Evolutionary conservation across 2,329 filamentous ascomycete genomes (phyloP).

Genomic region (Alternaria atra): DNA sequence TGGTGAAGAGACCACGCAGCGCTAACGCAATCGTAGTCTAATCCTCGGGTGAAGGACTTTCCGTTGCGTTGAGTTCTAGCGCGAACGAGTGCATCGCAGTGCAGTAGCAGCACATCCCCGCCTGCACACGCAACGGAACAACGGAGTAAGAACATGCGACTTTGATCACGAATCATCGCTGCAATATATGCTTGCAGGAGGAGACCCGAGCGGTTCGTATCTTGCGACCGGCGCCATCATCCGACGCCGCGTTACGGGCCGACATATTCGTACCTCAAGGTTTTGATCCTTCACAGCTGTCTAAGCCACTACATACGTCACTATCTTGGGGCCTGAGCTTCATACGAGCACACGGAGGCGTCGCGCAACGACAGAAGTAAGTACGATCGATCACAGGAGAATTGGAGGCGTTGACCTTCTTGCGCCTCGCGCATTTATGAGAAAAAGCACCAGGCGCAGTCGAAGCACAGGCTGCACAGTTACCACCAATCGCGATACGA

Average conservation of each 20-base stretch:
- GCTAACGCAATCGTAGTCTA: conserved; percentile 5
- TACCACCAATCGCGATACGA: not conserved
- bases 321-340: not conserved
- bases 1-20: conserved; percentile 6
- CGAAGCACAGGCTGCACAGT: not conserved
- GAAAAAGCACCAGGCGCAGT: not conserved
- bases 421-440: not conserved
- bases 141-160: not conserved
- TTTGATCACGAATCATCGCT: not conserved
- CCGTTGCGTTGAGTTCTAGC: conserved; percentile 1
- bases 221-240: not conserved
- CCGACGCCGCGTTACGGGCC: not conserved
- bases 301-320: conserved; percentile 1
- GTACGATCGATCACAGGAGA: not conserved
- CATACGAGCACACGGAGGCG: not conserved
- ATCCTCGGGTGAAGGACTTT: not conserved
- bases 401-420: not conserved
- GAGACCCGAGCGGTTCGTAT: conserved; percentile 2
- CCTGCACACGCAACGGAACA: not conserved
- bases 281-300: not conserved
- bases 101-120: not conserved
- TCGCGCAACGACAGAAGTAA: not conserved
- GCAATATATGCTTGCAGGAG: not conserved
- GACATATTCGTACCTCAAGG: not conserved
- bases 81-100: not conserved